Evolutionary conservation across 2,329 filamentous ascomycete genomes (phyloP).

Genomic region (Ophiostoma ulmi): DNA sequence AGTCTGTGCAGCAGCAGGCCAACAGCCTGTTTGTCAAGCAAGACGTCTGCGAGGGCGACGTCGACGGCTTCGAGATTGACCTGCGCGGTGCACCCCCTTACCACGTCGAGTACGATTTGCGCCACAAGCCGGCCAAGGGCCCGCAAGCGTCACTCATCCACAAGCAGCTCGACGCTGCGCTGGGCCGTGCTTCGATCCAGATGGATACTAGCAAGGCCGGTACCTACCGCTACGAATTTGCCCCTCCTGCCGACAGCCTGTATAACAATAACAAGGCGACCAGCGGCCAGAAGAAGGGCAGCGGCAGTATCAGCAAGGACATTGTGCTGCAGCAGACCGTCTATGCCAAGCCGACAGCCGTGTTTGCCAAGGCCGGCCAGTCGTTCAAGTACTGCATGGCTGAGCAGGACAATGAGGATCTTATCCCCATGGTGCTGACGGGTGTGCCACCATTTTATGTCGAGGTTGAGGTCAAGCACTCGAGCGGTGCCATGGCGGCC

Average conservation of each 20-base stretch:
- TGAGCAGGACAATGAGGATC: conserved; percentile 74
- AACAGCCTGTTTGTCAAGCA: conserved; percentile 62
- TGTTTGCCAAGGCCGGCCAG: conserved; percentile 79
- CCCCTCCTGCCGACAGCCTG: conserved; percentile 73
- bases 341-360: conserved; percentile 73
- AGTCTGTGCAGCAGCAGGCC: conserved; percentile 47
- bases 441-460: conserved; percentile 79
- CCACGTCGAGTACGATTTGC: conserved; percentile 74
- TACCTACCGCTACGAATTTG: conserved; percentile 79
- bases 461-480: conserved; percentile 90
- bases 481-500: conserved; percentile 69
- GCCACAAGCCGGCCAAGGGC: conserved; percentile 52
- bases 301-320: conserved; percentile 37
- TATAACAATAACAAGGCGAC: conserved; percentile 63
- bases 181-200: conserved; percentile 69
- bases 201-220: conserved; percentile 85
- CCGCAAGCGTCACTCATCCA: conserved; percentile 54
- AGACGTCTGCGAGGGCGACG: conserved; percentile 89
- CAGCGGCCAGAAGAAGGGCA: not conserved
- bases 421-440: conserved; percentile 78
- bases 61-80: conserved; percentile 78
- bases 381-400: conserved; percentile 94
- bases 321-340: conserved; percentile 76
- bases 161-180: conserved; percentile 70
- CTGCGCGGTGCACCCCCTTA: conserved; percentile 68